Evolutionary conservation across 768 basidiomycete species (phyloP), one percentile per base, ranked within the genome.

Genomic region (Trametes punicea): DNA sequence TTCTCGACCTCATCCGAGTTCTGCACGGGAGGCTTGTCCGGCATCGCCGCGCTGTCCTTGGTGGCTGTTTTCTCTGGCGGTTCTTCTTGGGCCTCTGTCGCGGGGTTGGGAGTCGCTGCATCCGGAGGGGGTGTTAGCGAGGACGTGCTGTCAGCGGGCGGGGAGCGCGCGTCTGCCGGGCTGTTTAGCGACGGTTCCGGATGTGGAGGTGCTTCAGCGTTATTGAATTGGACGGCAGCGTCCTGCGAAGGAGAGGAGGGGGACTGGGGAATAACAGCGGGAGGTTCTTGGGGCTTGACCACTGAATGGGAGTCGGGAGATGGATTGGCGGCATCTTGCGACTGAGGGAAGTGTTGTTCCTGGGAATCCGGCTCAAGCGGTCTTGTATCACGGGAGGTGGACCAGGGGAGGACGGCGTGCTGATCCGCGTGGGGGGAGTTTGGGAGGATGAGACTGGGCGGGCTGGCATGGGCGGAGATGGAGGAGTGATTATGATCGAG

Each of bases 21-120:
- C 69, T 77, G 67, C 67, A 73, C 56, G 65, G 74, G 70, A 36
- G 74, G 71, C 59, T 73, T 71, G 8, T 63, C 65, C 52, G 73
- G 41, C 52, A 53, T 69, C 55, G 71, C 56, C 58, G 69, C 46
- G 31, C 64, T 65, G 26, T 58, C 58, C 34, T 26, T 11, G 3
- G 46, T 18, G 25, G 55, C 15, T 33, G 46, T 25, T 46, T 57
- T 57, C 15, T 39, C 57, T 48, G 61, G 46, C 31, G 61, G 36
- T 23, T 58, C 61, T 25, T 48, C 56, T 36, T 51, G 42, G 38
- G 53, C 59, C 13, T 45, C 52, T 31, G 47, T 38, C 23, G 55
- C 48, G 46, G 45, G 55, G 21, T 42, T 49, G 51, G 63, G 60
- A 20, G 58, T 51, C 25, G 54, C 59, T 38, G 60, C 48, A 55